Evolutionary conservation across 108 stramenopile species (phyloP).

Genomic region (Fragilariopsis cylindrus): DNA sequence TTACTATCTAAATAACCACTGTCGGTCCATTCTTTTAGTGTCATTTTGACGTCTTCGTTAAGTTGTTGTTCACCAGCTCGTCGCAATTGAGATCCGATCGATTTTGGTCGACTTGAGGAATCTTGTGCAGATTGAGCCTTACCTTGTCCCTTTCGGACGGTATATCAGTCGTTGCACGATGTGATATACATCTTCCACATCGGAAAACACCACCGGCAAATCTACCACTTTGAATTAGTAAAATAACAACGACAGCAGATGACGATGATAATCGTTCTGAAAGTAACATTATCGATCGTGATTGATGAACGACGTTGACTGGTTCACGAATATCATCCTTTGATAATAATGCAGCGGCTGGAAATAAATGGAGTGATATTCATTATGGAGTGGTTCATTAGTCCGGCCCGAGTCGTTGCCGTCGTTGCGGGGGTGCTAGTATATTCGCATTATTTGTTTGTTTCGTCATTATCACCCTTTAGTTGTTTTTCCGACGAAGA

Average conservation of each 20-base stretch:
- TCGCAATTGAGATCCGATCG: slow-evolving; percentile 80
- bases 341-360: slow-evolving; percentile 1
- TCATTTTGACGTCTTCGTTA: slow-evolving; percentile 56
- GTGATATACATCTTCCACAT: slow-evolving; percentile 52
- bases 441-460: not conserved
- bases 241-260: slow-evolving; percentile 41
- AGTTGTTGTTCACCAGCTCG: slow-evolving; percentile 76
- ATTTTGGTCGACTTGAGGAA: slow-evolving; percentile 65
- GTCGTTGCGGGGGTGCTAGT: not conserved
- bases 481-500: not conserved
- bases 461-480: not conserved
- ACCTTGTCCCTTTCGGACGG: slow-evolving; percentile 85
- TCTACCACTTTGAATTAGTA: slow-evolving; percentile 68
- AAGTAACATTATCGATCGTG: not conserved
- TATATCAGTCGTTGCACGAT: slow-evolving; percentile 74
- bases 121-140: slow-evolving; percentile 83
- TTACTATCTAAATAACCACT: not conserved
- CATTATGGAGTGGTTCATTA: not conserved
- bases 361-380: not conserved
- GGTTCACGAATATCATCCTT: not conserved
- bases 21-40: slow-evolving; percentile 60
- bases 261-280: not conserved
- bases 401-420: not conserved
- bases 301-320: not conserved
- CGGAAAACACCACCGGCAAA: slow-evolving; percentile 70